Conservation (phyloP, 116 monocot genomes). For the Cymodocea nodosa region DNA sequence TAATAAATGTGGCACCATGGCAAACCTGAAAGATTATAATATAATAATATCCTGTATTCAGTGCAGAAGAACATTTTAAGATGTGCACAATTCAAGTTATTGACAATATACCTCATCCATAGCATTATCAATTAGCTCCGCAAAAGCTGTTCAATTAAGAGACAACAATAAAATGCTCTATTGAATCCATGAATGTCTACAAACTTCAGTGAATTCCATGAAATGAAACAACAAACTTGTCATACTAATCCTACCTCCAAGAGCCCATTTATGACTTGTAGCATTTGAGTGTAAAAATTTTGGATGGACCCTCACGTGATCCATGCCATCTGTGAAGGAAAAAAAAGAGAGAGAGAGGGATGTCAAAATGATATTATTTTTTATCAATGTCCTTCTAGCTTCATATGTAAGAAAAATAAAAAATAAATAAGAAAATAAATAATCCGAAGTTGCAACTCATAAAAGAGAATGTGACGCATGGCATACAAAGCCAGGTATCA, state of each 20-base stretch:
- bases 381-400: too few species aligned
- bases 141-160: constrained; percentile 51
- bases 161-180: background rate
- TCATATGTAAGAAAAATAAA: too few species aligned
- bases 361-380: too few species aligned
- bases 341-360: background rate
- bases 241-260: constrained; percentile 59
- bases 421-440: too few species aligned
- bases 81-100: constrained; percentile 2
- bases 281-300: constrained; percentile 99
- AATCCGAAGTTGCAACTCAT: too few species aligned
- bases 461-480: too few species aligned
- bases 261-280: constrained; percentile 98
- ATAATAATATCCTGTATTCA: background rate
- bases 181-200: too few species aligned
- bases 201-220: too few species aligned
- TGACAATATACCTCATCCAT: constrained; percentile 66
- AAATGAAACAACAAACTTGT: too few species aligned
- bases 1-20: constrained; percentile 89
- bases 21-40: constrained; percentile 36
- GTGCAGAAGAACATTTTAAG: background rate
- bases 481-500: too few species aligned
- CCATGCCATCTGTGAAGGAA: constrained; percentile 43
- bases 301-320: constrained; percentile 93
- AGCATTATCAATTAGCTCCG: constrained; percentile 94